A percentile compares a stretch with the other conserved stretches of the same genome.
Evolutionary conservation across 352 stramenopile genomes (phyloP).

Genomic region (Pythium coloratum): DNA sequence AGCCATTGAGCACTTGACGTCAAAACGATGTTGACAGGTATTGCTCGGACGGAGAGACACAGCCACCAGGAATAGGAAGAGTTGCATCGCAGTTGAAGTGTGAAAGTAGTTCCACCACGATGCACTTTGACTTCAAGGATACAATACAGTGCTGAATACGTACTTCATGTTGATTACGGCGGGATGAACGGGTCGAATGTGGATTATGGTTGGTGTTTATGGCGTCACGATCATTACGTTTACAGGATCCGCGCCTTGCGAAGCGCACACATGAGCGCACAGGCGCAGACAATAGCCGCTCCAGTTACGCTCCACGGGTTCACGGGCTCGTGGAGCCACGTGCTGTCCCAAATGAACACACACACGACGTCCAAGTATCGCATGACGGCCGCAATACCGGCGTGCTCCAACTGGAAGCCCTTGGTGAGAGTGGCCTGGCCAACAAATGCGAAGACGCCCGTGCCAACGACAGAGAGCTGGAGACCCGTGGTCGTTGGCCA

Average conservation of each 20-base stretch:
- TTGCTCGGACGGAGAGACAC: too few relatives aligned
- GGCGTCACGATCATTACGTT: neutral
- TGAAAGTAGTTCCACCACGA: too few relatives aligned
- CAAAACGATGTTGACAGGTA: too few relatives aligned
- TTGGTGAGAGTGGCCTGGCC: constrained; percentile 64
- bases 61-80: too few relatives aligned
- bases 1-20: too few relatives aligned
- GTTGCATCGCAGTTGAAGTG: too few relatives aligned
- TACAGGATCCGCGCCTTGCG: constrained; percentile 33
- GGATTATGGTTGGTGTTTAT: neutral
- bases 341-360: constrained; percentile 66
- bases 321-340: constrained; percentile 44
- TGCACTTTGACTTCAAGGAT: too few relatives aligned
- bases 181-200: neutral
- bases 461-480: constrained; percentile 47
- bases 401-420: constrained; percentile 73
- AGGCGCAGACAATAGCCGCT: constrained; percentile 41
- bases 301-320: constrained; percentile 51
- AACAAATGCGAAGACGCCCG: constrained; percentile 44
- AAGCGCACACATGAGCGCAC: constrained; percentile 43
- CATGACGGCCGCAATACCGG: constrained; percentile 64
- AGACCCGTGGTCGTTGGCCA: constrained; percentile 38
- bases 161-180: too few relatives aligned
- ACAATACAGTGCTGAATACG: too few relatives aligned
- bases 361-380: constrained; percentile 69